Evolutionary conservation across 495 filamentous ascomycete genomes (phyloP), one percentile per base, ranked within the genome.

Genomic region (Penicillium cinerascens): DNA sequence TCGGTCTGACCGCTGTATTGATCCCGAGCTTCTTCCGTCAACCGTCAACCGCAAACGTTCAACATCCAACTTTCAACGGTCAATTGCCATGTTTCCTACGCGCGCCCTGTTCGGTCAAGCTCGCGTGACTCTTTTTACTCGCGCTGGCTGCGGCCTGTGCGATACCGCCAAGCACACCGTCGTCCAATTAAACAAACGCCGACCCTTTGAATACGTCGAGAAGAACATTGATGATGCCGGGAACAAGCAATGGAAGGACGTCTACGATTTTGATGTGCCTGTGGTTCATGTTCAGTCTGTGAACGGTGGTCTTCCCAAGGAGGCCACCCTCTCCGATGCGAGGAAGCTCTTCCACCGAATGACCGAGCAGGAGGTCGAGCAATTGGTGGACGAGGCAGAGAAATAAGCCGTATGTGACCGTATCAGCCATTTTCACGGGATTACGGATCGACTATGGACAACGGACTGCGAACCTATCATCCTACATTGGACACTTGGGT

Each of bases 261-360:
- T 89, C 13, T 96, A 96, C 63, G 91, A 95, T 21, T 92, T 95
- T 64, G 91, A 96, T 63, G 87, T 89, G 1, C 91, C 91, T 2
- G 91, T 96, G 44, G 86, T 95, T 11, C 91, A 95, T 63, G 69
- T 80, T 11, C 74, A 81, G 33, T 61, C 70, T 10, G 60, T 78
- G 23, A 63, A 69, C 54, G 78, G 62, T 62, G 60, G 57, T 1
- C 41, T 45, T 36, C 55, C 63, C 11, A 55, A 48, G 40, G 51
- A 59, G 37, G 54, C 64, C 17, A 54, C 60, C 0, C 56, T 72
- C 7, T 80, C 81, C 8, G 78, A 85, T 54, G 81, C 85, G 2
- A 70, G 80, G 52, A 93, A 95, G 64, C 71, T 95, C 25, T 95
- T 95, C 82, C 91, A 96, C 71, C 79, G 87, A 37, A 91, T 89